Percentiles rank a stretch among this genome's conserved stretches.
Evolutionary conservation across 2,329 filamentous ascomycete species (phyloP).

Genomic region (Microdochium trichocladiopsis): DNA sequence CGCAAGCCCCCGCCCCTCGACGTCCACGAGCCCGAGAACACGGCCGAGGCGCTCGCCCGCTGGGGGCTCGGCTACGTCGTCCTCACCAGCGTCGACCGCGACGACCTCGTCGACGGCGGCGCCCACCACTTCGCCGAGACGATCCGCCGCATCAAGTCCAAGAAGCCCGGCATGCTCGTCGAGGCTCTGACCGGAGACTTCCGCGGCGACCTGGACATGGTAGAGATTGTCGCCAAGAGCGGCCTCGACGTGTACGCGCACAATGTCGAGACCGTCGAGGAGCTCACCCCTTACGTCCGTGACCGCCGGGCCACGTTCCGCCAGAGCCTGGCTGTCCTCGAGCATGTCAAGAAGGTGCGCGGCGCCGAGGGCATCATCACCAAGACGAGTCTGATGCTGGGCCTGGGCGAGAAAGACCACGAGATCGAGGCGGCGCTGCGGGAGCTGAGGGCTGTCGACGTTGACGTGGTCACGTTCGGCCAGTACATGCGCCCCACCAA

Average conservation of each 20-base stretch:
- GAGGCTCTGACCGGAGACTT: constrained; percentile 88
- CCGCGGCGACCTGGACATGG: constrained; percentile 78
- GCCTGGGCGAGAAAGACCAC: constrained; percentile 83
- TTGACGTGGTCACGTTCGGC: constrained; percentile 97
- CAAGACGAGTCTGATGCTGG: constrained; percentile 98
- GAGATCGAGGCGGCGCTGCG: constrained; percentile 74
- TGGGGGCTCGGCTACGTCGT: constrained; percentile 98
- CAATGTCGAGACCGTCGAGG: constrained; percentile 94
- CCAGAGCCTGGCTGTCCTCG: constrained; percentile 74
- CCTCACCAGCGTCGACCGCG: constrained; percentile 85
- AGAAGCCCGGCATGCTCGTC: constrained; percentile 69
- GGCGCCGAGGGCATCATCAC: constrained; percentile 71
- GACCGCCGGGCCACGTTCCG: constrained; percentile 86
- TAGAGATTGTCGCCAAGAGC: constrained; percentile 72
- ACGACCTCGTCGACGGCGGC: constrained; percentile 85
- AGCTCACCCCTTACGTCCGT: constrained; percentile 78
- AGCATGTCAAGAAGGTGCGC: constrained; percentile 71
- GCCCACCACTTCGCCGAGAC: constrained; percentile 89
- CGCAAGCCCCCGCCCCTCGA: constrained; percentile 73
- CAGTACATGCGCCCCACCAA: constrained; percentile 99
- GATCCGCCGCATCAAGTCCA: constrained; percentile 85
- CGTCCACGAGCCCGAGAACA: constrained; percentile 94
- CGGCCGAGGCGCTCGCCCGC: constrained; percentile 81
- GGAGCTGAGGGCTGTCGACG: constrained; percentile 71
- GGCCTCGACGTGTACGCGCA: constrained; percentile 96